phyloP scores from a whole-genome alignment of 352 stramenopile genomes.

The Thalassiosira hispida region DNA sequence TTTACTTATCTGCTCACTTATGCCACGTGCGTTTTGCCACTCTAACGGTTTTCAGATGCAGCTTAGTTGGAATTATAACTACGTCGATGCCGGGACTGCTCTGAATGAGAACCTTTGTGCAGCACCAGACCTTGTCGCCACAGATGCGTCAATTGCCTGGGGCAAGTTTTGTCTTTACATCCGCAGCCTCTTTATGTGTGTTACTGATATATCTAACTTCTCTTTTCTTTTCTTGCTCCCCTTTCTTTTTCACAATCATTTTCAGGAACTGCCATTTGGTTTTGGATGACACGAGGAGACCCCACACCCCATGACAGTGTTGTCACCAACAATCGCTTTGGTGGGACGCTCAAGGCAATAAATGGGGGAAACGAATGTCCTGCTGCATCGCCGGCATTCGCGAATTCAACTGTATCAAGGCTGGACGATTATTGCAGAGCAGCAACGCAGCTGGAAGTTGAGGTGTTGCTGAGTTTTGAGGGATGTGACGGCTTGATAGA shows the following conservation, averaged over 20 bases:
- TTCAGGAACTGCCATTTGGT: constrained; percentile 34
- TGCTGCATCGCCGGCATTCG: not conserved
- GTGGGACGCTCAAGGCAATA: constrained; percentile 38
- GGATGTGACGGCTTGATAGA: constrained; percentile 22
- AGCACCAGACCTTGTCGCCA: constrained; percentile 38
- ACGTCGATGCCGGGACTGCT: constrained; percentile 24
- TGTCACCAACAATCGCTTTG: constrained; percentile 26
- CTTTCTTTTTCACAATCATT: too few relatives aligned
- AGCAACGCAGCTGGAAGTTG: constrained; percentile 14
- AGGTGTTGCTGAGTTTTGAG: constrained; percentile 28
- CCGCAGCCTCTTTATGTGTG: too few relatives aligned
- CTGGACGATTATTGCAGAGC: constrained; percentile 50
- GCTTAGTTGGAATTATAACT: constrained; percentile 58
- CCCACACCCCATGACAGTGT: constrained; percentile 20
- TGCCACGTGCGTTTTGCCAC: not conserved
- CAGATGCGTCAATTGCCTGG: constrained; percentile 13
- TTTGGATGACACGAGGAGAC: constrained; percentile 36
- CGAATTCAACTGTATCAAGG: constrained; percentile 1
- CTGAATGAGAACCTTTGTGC: constrained; percentile 35
- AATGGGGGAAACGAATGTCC: constrained; percentile 50
- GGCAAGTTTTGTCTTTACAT: constrained; percentile 17
- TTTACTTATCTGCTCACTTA: too few relatives aligned
- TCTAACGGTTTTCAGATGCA: constrained; percentile 20
- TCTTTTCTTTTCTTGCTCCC: too few relatives aligned
- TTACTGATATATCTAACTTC: too few relatives aligned